These are phyloP conservation scores for Kurtzmaniella quercitrusa DNA, from an alignment of 1,139 yeast species.

Conservation along the genomic window DNA sequence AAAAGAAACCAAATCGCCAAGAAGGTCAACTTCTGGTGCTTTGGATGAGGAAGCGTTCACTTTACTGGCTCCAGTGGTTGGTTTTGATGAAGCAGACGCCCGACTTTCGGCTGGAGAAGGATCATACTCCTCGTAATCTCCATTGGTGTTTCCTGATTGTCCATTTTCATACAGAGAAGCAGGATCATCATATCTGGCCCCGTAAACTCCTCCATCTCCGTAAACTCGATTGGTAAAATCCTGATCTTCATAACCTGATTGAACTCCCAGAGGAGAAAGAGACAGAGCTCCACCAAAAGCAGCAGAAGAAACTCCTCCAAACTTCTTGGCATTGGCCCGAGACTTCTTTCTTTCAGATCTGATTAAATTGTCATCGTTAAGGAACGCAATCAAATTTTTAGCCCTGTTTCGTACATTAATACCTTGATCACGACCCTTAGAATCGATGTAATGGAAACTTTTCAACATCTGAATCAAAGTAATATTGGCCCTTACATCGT, in stretches of 20 bases:
- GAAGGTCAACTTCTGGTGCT: constrained; percentile 36
- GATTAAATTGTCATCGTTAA: constrained; percentile 73
- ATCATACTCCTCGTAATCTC: constrained; percentile 71
- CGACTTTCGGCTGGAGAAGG: constrained; percentile 26
- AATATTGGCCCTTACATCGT: constrained; percentile 84
- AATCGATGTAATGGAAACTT: constrained; percentile 89
- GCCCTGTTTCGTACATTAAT: constrained; percentile 91
- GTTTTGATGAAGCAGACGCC: constrained; percentile 22
- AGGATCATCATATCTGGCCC: constrained; percentile 59
- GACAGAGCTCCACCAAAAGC: constrained; percentile 50
- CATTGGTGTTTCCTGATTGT: constrained; percentile 31
- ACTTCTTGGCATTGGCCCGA: constrained; percentile 76
- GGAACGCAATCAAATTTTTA: constrained; percentile 63
- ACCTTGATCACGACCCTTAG: constrained; percentile 95
- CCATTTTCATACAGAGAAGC: constrained; percentile 43
- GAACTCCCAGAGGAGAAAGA: constrained; percentile 32
- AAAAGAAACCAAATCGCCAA: constrained; percentile 55
- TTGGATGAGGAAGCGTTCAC: constrained; percentile 32
- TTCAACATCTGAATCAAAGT: constrained; percentile 84
- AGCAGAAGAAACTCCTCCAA: constrained; percentile 60
- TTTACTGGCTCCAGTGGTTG: constrained; percentile 41
- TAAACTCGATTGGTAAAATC: constrained; percentile 56
- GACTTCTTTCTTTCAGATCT: constrained; percentile 88
- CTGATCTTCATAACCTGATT: constrained; percentile 43
- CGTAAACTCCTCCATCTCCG: constrained; percentile 81